Base-by-base conservation (phyloP, 1,284 basidiomycete genomes). In the Vanrija sp. region DNA sequence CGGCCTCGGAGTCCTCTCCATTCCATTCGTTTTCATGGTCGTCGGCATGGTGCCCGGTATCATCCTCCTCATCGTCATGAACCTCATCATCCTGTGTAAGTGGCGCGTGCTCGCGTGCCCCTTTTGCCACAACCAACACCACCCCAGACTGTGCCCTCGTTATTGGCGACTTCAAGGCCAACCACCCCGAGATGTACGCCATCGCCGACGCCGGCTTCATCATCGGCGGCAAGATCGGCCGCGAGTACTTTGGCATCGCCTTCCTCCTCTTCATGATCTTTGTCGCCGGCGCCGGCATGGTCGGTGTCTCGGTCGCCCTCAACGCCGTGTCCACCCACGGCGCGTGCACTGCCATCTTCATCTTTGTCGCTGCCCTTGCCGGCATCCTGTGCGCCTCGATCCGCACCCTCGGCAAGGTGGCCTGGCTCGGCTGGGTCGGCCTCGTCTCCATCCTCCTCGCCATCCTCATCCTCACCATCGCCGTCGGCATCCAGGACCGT, bases 401-500 rank as follows among this genome's bases (percentile, higher is more conserved):
- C 36, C 71, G 69, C 20, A 75, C 70, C 0, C 66, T 76, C 36
- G 67, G 69, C 45, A 63, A 65, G 41, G 68, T 78, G 39, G 62
- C 69, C 6, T 73, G 67, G 62, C 49, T 78, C 43, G 71, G 70
- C 0, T 76, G 75, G 75, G 49, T 67, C 43, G 65, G 61, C 48
- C 53, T 71, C 7, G 41, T 64, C 25, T 62, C 57, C 8, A 62
- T 69, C 49, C 52, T 75, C 37, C 61, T 71, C 41, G 51, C 75
- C 41, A 66, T 76, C 53, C 53, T 76, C 45, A 68, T 68, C 15
- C 60, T 77, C 25, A 71, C 69, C 41, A 64, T 77, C 53, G 70
- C 75, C n/a, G 73, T 77, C 20, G 73, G 69, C 23, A 64, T 75
- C 6, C 60, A 67, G 23, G 71, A 73, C 39, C 64, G 75, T 41